Evolutionary conservation across 176 grass and related monocot species (phyloP).

Genomic region (Oryza glumipatula): DNA sequence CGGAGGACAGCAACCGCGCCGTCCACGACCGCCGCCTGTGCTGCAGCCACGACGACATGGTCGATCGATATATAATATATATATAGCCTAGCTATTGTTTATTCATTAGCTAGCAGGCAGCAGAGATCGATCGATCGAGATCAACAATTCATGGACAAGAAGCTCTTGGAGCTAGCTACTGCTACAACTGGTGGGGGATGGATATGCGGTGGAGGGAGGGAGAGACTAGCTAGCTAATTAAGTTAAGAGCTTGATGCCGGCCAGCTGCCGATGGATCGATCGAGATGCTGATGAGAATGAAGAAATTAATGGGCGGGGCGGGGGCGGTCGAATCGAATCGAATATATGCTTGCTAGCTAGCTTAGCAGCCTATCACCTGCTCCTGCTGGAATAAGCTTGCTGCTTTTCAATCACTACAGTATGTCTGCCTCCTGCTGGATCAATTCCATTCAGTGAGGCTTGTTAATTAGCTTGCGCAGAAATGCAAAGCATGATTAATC

Average conservation of each 20-base stretch:
- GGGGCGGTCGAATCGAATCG: not conserved
- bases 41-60: slow-evolving; percentile 55
- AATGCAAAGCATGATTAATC: not conserved
- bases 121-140: no score
- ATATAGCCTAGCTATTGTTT: no score
- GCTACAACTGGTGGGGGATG: no score
- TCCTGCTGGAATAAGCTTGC: not conserved
- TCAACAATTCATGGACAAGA: no score
- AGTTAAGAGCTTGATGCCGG: not conserved
- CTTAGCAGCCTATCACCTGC: not conserved
- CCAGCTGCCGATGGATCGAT: not conserved
- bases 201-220: no score
- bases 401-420: not conserved
- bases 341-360: not conserved
- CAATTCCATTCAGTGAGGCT: not conserved
- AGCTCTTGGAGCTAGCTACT: no score
- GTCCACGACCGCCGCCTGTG: slow-evolving; percentile 52
- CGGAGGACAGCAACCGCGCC: slow-evolving; percentile 53
- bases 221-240: no score
- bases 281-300: not conserved
- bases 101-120: no score
- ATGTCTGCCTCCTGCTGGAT: not conserved
- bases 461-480: not conserved
- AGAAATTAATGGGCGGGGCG: not conserved
- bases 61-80: not conserved